Evolutionary conservation across 164 flowering plant species (phyloP).

Genomic region (Malania oleifera): DNA sequence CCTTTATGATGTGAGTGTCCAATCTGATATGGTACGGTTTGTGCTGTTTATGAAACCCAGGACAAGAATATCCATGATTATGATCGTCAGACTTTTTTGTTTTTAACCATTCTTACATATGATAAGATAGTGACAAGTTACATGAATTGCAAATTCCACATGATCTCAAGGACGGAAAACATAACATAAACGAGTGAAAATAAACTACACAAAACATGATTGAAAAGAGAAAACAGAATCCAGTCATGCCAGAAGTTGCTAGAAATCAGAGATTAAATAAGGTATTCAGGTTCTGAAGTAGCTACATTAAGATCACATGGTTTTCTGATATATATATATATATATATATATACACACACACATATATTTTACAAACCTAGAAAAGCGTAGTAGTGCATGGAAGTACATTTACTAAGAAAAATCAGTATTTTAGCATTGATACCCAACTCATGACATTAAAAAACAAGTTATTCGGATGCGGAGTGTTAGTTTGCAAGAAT

Average conservation of each 20-base stretch:
- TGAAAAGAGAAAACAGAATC: not conserved
- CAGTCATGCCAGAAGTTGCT: not conserved
- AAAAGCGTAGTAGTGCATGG: too few relatives aligned
- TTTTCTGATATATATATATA: too few relatives aligned
- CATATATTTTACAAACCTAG: too few relatives aligned
- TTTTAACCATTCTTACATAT: too few relatives aligned
- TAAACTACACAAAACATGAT: not conserved
- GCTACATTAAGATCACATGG: not conserved
- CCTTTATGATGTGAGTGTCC: not conserved
- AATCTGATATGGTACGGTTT: not conserved
- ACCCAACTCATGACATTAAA: not conserved
- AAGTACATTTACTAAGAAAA: not conserved
- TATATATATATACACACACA: too few relatives aligned
- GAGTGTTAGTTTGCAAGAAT: not conserved
- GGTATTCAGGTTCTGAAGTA: not conserved
- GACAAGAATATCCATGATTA: too few relatives aligned
- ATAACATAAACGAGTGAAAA: not conserved
- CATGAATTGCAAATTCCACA: too few relatives aligned
- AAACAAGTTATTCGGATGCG: too few relatives aligned
- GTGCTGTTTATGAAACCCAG: too few relatives aligned
- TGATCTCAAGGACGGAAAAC: not conserved
- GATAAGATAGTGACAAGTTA: too few relatives aligned
- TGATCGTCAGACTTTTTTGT: too few relatives aligned
- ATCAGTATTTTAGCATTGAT: not conserved
- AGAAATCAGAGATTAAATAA: not conserved